Evolutionary conservation across 2,329 filamentous ascomycete species (phyloP).

Genomic region (Dendrostoma leiphaemia): DNA sequence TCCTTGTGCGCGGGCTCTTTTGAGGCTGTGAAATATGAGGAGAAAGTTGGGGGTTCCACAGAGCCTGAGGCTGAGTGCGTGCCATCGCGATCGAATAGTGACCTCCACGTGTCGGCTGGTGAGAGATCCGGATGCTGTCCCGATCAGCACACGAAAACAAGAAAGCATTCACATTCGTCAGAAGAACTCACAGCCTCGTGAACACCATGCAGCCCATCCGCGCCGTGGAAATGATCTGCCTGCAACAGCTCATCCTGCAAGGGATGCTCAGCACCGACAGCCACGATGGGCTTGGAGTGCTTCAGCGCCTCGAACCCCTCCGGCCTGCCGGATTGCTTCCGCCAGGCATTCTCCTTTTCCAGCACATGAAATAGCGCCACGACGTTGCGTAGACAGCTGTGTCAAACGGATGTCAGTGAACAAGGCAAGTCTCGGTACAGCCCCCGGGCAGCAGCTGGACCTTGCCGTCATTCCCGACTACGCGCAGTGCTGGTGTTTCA

Average conservation of each 20-base stretch:
- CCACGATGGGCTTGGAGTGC: constrained; percentile 75
- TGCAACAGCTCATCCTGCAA: constrained; percentile 78
- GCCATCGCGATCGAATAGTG: constrained; percentile 55
- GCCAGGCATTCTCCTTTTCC: constrained; percentile 85
- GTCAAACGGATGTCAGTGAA: not conserved
- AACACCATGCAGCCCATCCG: constrained; percentile 74
- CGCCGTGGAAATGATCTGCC: constrained; percentile 83
- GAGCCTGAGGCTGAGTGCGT: constrained; percentile 26
- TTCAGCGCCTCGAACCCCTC: constrained; percentile 73
- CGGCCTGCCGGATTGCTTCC: constrained; percentile 63
- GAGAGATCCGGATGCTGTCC: constrained; percentile 68
- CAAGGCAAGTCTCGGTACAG: not conserved
- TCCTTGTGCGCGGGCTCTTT: constrained; percentile 73
- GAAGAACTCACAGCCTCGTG: constrained; percentile 51
- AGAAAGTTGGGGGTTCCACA: constrained; percentile 42
- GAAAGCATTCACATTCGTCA: constrained; percentile 1
- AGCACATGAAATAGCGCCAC: constrained; percentile 90
- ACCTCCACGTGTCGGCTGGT: constrained; percentile 71
- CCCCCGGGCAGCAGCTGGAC: not conserved
- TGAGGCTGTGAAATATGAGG: constrained; percentile 72
- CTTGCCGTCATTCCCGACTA: not conserved
- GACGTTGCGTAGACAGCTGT: constrained; percentile 80
- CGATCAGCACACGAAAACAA: constrained; percentile 1
- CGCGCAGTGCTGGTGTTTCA: constrained; percentile 5
- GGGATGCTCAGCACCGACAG: constrained; percentile 82